phyloP scores from a whole-genome alignment of 441 rosid genomes.

The Adansonia grandidieri region DNA sequence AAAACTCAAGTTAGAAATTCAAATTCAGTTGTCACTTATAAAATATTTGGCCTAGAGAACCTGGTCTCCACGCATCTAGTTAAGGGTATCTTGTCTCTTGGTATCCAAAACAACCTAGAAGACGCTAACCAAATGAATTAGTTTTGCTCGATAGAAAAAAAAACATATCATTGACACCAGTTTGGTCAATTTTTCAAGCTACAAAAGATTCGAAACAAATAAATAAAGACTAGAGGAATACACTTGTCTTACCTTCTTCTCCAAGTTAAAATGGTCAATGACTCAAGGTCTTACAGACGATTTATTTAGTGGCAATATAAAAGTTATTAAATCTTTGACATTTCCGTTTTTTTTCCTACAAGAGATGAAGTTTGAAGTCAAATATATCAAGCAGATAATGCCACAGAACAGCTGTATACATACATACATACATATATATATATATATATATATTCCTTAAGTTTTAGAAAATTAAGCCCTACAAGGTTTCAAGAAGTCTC shows the following conservation, averaged over 20 bases:
- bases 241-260: conserved; percentile 7
- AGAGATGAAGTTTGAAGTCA: conserved; percentile 24
- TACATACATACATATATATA: neutral
- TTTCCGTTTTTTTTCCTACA: neutral
- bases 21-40: too few relatives aligned
- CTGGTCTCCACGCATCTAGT: conserved; percentile 4
- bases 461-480: neutral
- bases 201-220: neutral
- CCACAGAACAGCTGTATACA: neutral
- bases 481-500: neutral
- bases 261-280: conserved; percentile 14
- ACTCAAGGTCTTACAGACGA: neutral
- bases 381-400: conserved; percentile 22
- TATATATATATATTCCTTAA: neutral
- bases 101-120: neutral
- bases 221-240: neutral
- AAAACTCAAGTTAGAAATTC: too few relatives aligned
- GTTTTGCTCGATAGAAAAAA: too few relatives aligned
- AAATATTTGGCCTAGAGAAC: neutral
- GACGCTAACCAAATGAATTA: too few relatives aligned
- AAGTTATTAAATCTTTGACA: conserved; percentile 20
- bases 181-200: too few relatives aligned
- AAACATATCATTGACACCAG: too few relatives aligned
- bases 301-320: neutral
- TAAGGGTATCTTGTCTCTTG: neutral